Percentiles rank a stretch among this genome's conserved stretches.
Evolutionary conservation across 805 yeast genomes (phyloP).

Genomic region (Monosporozyma servazzii): DNA sequence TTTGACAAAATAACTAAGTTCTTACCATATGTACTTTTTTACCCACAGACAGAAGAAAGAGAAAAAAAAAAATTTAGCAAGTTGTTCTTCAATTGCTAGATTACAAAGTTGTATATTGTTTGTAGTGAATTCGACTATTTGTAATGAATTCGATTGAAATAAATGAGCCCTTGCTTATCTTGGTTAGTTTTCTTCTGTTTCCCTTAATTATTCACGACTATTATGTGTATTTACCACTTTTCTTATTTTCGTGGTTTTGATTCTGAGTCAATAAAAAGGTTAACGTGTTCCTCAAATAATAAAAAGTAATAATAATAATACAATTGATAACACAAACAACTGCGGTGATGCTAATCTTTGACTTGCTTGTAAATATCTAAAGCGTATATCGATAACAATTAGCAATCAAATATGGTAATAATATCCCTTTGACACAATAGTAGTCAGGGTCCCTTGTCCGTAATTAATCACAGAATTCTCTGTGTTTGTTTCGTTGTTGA

Average conservation of each 20-base stretch:
- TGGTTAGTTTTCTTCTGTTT: background rate
- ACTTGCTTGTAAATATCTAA: background rate
- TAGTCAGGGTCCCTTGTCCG: background rate
- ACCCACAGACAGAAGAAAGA: too few species aligned
- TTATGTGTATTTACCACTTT: background rate
- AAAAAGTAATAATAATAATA: background rate
- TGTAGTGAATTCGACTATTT: background rate
- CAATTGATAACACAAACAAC: background rate
- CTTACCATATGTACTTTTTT: background rate
- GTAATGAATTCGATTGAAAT: background rate
- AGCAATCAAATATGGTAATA: background rate
- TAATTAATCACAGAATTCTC: background rate
- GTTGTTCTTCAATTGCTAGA: background rate
- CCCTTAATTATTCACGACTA: background rate
- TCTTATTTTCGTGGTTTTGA: background rate
- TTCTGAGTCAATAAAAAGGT: background rate
- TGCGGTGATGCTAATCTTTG: background rate
- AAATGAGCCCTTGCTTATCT: background rate
- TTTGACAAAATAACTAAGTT: background rate
- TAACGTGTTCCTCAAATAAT: background rate
- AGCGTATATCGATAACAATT: background rate
- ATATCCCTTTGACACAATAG: background rate
- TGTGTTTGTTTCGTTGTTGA: background rate
- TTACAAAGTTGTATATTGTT: background rate
- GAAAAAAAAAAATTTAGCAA: background rate